These are phyloP conservation scores for Hypomyces rosellus DNA, from an alignment of 2,329 filamentous ascomycete genomes.

Conservation along the genomic window DNA sequence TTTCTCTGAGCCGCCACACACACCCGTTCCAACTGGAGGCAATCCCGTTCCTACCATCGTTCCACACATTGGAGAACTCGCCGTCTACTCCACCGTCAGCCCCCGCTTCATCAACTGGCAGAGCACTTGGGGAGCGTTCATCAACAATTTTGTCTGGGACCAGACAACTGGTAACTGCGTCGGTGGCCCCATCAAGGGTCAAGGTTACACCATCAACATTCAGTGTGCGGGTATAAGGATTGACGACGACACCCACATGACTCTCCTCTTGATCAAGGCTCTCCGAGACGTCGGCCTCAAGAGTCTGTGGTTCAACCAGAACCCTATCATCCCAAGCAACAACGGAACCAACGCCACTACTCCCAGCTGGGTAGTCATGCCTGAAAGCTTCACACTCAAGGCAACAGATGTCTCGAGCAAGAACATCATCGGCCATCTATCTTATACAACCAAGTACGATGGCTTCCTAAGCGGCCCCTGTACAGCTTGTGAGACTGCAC, in stretches of 20 bases:
- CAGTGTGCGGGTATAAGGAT: conserved; percentile 32
- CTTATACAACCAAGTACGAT: conserved; percentile 33
- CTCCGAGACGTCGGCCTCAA: conserved; percentile 31
- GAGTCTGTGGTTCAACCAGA: conserved; percentile 36
- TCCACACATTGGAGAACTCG: conserved; percentile 25
- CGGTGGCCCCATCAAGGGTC: conserved; percentile 24
- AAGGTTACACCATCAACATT: conserved; percentile 32
- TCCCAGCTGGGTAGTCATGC: conserved; percentile 34
- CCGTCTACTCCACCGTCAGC: conserved; percentile 27
- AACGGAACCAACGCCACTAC: conserved; percentile 23
- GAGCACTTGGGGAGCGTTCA: conserved; percentile 32
- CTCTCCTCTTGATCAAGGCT: conserved; percentile 33
- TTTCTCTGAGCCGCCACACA: conserved; percentile 24
- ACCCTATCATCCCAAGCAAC: conserved; percentile 28
- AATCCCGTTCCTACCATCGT: conserved; percentile 25
- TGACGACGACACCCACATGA: conserved; percentile 34
- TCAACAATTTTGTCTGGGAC: conserved; percentile 36
- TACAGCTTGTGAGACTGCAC: conserved; percentile 28
- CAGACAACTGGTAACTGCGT: conserved; percentile 30
- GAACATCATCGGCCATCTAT: conserved; percentile 28
- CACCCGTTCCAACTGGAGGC: conserved; percentile 18
- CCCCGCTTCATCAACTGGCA: conserved; percentile 36
- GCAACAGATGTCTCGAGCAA: conserved; percentile 28
- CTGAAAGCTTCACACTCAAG: conserved; percentile 30
- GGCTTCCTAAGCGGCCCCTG: conserved; percentile 31